Evolutionary conservation across 2,329 filamentous ascomycete species (phyloP).

Genomic region (Diaporthe aspalathi): DNA sequence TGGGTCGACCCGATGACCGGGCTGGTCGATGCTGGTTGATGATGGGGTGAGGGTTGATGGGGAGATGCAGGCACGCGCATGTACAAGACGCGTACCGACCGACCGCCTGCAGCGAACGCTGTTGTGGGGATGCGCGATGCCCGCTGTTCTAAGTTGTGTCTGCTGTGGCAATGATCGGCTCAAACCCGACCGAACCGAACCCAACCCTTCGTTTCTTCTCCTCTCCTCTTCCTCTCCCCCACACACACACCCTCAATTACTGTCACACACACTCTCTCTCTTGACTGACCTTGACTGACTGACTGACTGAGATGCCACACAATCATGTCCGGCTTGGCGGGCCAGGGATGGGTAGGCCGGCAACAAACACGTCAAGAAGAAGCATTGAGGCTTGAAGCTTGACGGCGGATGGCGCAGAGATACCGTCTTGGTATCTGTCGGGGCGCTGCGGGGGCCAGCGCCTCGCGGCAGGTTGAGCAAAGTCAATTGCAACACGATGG

Average conservation of each 20-base stretch:
- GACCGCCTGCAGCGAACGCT: no score
- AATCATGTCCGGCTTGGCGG: not conserved
- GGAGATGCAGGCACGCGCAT: not conserved
- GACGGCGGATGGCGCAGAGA: slow-evolving; percentile 20
- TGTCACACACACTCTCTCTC: not conserved
- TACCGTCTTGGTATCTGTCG: slow-evolving; percentile 23
- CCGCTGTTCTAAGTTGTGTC: no score
- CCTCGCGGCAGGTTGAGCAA: slow-evolving; percentile 2
- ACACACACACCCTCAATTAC: not conserved
- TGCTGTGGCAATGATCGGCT: no score
- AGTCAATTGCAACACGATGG: slow-evolving; percentile 19
- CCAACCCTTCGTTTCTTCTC: no score
- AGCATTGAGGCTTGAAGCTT: slow-evolving; percentile 31
- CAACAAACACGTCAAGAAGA: not conserved
- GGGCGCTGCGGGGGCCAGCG: no score
- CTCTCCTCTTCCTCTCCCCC: no score
- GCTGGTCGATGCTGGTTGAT: not conserved
- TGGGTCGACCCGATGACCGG: not conserved
- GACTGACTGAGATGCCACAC: not conserved
- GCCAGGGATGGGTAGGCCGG: not conserved
- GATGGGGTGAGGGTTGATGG: no score
- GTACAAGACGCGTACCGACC: not conserved
- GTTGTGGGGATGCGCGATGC: no score
- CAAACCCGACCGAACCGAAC: no score
- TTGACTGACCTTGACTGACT: no score